Evolutionary conservation across 352 stramenopile species (phyloP), one percentile per base, ranked within the genome.

Genomic region (Phytophthora sp.): DNA sequence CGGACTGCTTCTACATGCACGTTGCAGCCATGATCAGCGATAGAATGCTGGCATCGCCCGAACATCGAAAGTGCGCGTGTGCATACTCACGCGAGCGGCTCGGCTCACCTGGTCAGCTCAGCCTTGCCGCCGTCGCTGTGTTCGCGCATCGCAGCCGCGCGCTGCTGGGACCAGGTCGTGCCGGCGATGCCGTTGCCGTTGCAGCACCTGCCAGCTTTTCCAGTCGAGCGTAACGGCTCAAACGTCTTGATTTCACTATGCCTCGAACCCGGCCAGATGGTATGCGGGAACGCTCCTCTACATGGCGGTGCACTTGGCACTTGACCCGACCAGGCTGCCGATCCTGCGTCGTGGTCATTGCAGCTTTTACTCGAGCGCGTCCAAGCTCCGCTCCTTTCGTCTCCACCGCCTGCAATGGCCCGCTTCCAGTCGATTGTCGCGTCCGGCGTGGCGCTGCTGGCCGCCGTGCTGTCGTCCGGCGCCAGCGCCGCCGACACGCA

Each of bases 401-500:
- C 17, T 34, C 8, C 17, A 32, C 12, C 37, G 20, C 32, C 27
- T 15, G 18, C 35, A 54, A 72, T 72, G 63, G 15, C 50, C 13
- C 63, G 63, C 24, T 35, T 77, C 53, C 35, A 54, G 23, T 71
- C 68, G 34, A 54, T 71, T 20, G 38, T 77, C 35, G 49, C 45
- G 31, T 37, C 24, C 32, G 39, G 48, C 55, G 61, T 55, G 18
- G 52, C 39, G 42, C 28, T 74, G n/a, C 41, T 70, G 17, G 50
- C 52, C 9, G 48, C 69, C 27, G 10, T 74, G 43, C 24, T 81
- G 21, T 46, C 62, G 1, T 45, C 65, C 0, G 34, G 7, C 10
- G 49, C 51, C 12, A 27, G 42, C 13, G 55, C 62, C 12, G 72
- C 74, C 4, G 71, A 81, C 32, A 67, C 72, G 55, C 66, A 69